Base-by-base conservation (phyloP, 2,329 filamentous ascomycete species). In the Davidsoniella australis region DNA sequence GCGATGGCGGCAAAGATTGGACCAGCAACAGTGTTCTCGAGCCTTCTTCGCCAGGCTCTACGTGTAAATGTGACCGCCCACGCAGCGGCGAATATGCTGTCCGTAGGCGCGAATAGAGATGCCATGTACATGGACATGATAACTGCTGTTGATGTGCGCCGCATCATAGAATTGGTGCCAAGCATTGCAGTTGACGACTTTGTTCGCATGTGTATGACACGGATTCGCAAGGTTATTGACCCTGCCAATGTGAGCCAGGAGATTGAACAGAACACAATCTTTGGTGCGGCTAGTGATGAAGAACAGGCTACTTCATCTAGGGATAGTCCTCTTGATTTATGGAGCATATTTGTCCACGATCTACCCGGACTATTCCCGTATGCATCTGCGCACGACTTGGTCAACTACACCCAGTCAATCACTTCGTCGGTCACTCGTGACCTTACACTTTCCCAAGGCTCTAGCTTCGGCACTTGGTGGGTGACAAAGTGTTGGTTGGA, bases 121-220 rank as follows among this genome's bases (percentile, higher is more conserved):
- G 83, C 91, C 59, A 96, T 98, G 91, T 95, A 91, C 69, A 70
- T 82, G 46, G 91, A 98, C 60, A 94, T 88, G 80, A 78, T 86
- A 39, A 77, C 70, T 2, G 74, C 75, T 66, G 75, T 81, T 26
- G 69, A 74, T 23, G 67, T 75, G 8, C 71, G 76, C 43, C 80
- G 80, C 59, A 65, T 80, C 51, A 75, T 76, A 1, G 76, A 82
- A 57, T 75, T 71, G 52, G 68, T 82, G 5, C 78, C 78, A 0
- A 73, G 73, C 3, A 66, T 69, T 44, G 77, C 70, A 9, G 80
- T 81, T 76, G 78, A 81, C 56, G 77, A 82, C 53, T 67, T 81
- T 17, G 76, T 80, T 17, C 72, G 71, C 53, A 62, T 81, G 2
- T 63, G 82, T 1, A 64, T 85, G 10, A 67, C 66, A 1, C 82